Evolutionary conservation across 179 eudicot species (phyloP).

Genomic region (Spinacia oleracea): DNA sequence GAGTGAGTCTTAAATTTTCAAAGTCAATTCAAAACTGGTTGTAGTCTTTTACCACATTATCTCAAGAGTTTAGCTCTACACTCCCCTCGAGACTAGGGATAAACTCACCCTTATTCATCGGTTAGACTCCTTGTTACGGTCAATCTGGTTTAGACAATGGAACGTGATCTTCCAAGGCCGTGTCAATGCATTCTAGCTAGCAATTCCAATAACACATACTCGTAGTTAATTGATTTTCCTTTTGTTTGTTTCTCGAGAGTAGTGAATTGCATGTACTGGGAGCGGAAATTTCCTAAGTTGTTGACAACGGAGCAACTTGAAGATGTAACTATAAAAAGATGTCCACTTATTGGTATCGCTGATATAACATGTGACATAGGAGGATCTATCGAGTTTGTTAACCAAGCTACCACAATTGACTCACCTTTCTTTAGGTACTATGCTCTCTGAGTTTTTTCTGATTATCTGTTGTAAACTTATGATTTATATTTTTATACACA

Average conservation of each 20-base stretch:
- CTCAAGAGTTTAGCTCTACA: too few species aligned
- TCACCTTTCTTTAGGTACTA: slow-evolving; percentile 87
- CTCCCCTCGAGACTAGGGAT: too few species aligned
- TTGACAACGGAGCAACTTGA: slow-evolving; percentile 73
- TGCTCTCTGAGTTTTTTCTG: neutral
- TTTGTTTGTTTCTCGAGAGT: slow-evolving; percentile 20
- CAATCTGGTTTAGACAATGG: too few species aligned
- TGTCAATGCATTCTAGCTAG: too few species aligned
- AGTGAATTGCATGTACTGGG: slow-evolving; percentile 99
- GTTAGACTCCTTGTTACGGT: too few species aligned
- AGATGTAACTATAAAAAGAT: slow-evolving; percentile 56
- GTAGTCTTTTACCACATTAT: too few species aligned
- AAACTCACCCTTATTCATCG: neutral
- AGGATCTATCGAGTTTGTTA: slow-evolving; percentile 89
- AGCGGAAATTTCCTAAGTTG: slow-evolving; percentile 81
- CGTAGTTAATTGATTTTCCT: too few species aligned
- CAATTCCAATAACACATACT: too few species aligned
- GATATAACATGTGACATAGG: slow-evolving; percentile 97
- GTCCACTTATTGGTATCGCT: slow-evolving; percentile 80
- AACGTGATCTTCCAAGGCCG: too few species aligned
- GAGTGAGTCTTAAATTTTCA: too few species aligned
- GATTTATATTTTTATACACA: neutral
- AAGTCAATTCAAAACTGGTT: too few species aligned
- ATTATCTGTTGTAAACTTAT: neutral
- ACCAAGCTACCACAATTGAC: slow-evolving; percentile 77